Evolutionary conservation across 1,284 basidiomycete genomes (phyloP), one percentile per base, ranked within the genome.

Genomic region (Leucoagaricus sp.): DNA sequence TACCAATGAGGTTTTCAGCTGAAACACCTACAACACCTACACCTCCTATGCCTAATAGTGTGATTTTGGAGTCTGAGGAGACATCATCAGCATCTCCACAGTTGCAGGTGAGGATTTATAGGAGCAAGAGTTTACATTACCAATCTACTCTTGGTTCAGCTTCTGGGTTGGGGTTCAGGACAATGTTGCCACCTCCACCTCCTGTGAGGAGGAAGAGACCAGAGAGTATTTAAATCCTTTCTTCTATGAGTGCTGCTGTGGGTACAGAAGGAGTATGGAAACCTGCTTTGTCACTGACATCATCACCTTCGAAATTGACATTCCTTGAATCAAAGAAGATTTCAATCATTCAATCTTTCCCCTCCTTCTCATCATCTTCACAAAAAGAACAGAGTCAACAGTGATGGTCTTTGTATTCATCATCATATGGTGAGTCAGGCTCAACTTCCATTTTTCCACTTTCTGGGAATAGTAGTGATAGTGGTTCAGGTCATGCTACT

Each of bases 211-310:
- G 80, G 15, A 77, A 74, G 55, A 75, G 86, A 1, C 87, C 87
- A 0, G 86, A 88, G 62, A 88, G 85, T 63, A 76, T 83, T 29
- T 85, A 87, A 61, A 61, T 87, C 15, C 65, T 75, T 8, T 66
- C 66, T 1, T 58, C 64, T 25, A 46, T 57, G 25, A 60, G 62
- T 31, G 49, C 48, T 3, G 28, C 59, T 5, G 60, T 52, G 44
- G 44, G 44, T 25, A 21, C n/a, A 8, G 10, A 9, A 33, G 46
- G 46, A 19, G 3, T 2, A 15, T 3, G 10, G 21, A 33, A 12
- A 31, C 19, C 7, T 12, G 12, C 10, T n/a, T n/a, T n/a, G n/a
- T 13, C 40, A 2, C 9, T 17, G 9, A 15, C 6, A 15, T 31
- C 29, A 3, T n/a, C 12, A 33, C 13, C 31, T 13, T 33, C 31